Evolutionary conservation across 352 stramenopile genomes (phyloP).

Genomic region (Pythium vanterpoolii): DNA sequence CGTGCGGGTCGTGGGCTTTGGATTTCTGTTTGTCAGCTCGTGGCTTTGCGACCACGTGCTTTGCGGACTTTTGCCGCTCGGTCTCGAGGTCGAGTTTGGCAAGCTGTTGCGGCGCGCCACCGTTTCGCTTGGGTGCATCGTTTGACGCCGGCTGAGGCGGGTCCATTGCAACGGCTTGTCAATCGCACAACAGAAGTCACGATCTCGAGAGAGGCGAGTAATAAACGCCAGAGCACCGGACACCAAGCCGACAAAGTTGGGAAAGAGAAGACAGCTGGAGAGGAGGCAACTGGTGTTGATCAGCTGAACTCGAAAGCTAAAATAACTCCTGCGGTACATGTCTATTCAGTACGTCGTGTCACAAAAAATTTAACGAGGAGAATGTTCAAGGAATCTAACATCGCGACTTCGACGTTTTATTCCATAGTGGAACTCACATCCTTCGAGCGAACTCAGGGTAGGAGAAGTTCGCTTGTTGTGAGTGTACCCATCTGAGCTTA

Average conservation of each 20-base stretch:
- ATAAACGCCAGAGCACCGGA: neutral
- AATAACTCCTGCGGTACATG: neutral
- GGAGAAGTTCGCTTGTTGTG: neutral
- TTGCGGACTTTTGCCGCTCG: slow-evolving; percentile 21
- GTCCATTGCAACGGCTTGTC: slow-evolving; percentile 5
- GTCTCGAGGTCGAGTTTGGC: slow-evolving; percentile 17
- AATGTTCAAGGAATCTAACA: too few relatives aligned
- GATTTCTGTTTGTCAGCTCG: neutral
- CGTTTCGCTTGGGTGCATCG: slow-evolving; percentile 13
- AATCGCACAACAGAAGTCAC: neutral
- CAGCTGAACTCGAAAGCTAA: neutral
- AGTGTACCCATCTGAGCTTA: neutral
- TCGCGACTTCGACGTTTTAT: too few relatives aligned
- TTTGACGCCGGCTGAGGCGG: neutral
- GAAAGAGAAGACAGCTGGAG: neutral
- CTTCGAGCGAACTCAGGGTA: neutral
- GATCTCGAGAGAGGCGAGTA: neutral
- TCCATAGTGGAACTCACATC: too few relatives aligned
- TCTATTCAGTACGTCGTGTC: neutral
- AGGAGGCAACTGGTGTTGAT: neutral
- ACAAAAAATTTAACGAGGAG: neutral
- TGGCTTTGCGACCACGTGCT: neutral
- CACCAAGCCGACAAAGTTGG: too few relatives aligned
- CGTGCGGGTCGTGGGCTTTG: neutral
- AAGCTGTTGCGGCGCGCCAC: slow-evolving; percentile 16